A percentile compares a stretch with the other conserved stretches of the same genome.
These are phyloP conservation scores for Microcyclosporella mali DNA, from an alignment of 2,329 filamentous ascomycete species.

Conservation along the genomic window DNA sequence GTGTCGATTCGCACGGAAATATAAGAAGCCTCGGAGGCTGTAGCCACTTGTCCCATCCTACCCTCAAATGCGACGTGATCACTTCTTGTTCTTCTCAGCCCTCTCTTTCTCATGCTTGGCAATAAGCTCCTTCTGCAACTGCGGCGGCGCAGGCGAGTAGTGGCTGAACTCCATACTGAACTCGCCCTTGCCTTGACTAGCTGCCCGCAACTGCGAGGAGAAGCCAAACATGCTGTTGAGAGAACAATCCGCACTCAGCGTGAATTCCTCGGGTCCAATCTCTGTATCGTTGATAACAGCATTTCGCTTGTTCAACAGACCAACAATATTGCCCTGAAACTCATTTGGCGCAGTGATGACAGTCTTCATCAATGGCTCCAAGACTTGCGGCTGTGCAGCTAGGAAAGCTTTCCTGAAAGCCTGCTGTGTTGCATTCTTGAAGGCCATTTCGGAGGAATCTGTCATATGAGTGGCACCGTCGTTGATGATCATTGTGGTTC, in stretches of 20 bases:
- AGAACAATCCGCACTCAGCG: conserved; percentile 82
- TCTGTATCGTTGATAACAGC: conserved; percentile 94
- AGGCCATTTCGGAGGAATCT: conserved; percentile 93
- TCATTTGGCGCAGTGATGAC: conserved; percentile 92
- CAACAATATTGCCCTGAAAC: conserved; percentile 95
- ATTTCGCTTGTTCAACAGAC: conserved; percentile 92
- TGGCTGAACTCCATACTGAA: conserved; percentile 99
- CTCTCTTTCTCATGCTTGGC: conserved; percentile 62
- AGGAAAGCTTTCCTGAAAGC: conserved; percentile 93
- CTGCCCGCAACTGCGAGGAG: conserved; percentile 79
- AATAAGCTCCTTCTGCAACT: conserved; percentile 75
- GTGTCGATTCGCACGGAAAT: too few species aligned
- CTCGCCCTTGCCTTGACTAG: conserved; percentile 96
- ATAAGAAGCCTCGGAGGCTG: too few species aligned
- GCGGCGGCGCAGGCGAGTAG: conserved; percentile 78
- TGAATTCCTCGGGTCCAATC: conserved; percentile 89
- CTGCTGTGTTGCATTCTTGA: conserved; percentile 90
- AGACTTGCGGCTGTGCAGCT: conserved; percentile 71
- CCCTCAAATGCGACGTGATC: background rate
- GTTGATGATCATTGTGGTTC: conserved; percentile 83
- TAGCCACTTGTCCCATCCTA: background rate
- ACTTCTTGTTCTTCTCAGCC: conserved; percentile 59
- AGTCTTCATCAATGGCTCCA: conserved; percentile 98
- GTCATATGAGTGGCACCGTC: conserved; percentile 97
- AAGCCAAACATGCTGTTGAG: conserved; percentile 98